Evolutionary conservation across 257 asterid species (phyloP), one percentile per base, ranked within the genome.

Genomic region (Lycium ferocissimum): DNA sequence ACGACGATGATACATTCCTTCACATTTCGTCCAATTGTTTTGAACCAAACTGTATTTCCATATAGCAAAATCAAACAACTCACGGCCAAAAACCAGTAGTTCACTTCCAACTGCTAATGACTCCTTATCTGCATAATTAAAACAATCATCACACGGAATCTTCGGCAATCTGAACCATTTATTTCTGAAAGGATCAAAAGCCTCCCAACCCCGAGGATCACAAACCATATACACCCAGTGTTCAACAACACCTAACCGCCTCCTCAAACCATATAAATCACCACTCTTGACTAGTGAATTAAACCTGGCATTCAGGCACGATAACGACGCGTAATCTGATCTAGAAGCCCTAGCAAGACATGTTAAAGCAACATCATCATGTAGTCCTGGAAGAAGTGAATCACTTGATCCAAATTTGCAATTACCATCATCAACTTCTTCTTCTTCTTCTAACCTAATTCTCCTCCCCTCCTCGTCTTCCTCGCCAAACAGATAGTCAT

Each of bases 151-250:
- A 63, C 98, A 95, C 0, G 98, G 98, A 49, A 95, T 91, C 79
- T 89, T 95, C 1, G 97, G 98, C 88, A 94, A 87, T 73, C 90
- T 90, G 92, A 89, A 90, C 98, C 98, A 95, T 80, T 90, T 95
- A 18, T 94, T 86, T 62, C 92, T 87, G 65, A 89, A 91, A 54
- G 96, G 98, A 86, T 95, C 95, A 49, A 95, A 95, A 1, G 97
- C 98, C 89, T 95, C 98, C 98, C 98, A 95, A 61, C 94, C 98
- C 90, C 97, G 90, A 1, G 97, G 98, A 86, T 95, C 98, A 90
- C 97, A 93, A 43, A 95, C 97, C 95, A 95, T 92, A 80, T 95
- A 95, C 70, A 94, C 97, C 98, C 98, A 94, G 83, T 94, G 98
- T 91, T 95, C 97, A 73, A 91, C 88, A 66, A 90, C 79, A 56